Evolutionary conservation across 345 rosid genomes (phyloP).

Genomic region (Brassica juncea): DNA sequence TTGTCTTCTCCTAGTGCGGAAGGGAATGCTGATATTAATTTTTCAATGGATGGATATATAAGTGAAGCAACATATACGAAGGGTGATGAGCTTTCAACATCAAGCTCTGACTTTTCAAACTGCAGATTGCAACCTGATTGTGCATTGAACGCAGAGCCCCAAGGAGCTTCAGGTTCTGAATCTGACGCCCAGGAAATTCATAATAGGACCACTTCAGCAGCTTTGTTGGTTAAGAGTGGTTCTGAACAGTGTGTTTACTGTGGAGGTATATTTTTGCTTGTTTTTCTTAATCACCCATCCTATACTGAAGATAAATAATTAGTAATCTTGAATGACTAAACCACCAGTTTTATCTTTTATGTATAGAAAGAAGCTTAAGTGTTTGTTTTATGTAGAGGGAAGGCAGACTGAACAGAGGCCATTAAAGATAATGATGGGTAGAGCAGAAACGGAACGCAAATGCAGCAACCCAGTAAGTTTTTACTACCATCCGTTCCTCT

Average conservation of each 20-base stretch:
- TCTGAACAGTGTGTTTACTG: conserved; percentile 31
- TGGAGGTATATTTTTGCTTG: conserved; percentile 47
- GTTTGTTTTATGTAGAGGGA: conserved; percentile 48
- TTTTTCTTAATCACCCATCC: conserved; percentile 14
- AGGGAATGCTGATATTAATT: conserved; percentile 25
- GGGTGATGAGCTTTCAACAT: conserved; percentile 56
- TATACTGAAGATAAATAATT: conserved; percentile 8
- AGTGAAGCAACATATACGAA: conserved; percentile 47
- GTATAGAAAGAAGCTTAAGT: conserved; percentile 24
- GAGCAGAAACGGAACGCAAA: conserved; percentile 39
- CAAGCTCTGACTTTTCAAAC: conserved; percentile 52
- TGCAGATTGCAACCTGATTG: conserved; percentile 39
- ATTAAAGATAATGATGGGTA: conserved; percentile 41
- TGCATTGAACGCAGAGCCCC: conserved; percentile 28
- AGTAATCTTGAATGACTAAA: conserved; percentile 9
- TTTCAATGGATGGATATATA: conserved; percentile 41
- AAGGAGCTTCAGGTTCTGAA: conserved; percentile 28
- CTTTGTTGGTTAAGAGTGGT: conserved; percentile 45
- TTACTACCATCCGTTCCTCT: conserved; percentile 24
- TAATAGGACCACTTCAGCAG: conserved; percentile 28
- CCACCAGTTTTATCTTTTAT: conserved; percentile 2
- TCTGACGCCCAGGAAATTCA: conserved; percentile 38
- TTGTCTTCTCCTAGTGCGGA: conserved; percentile 42
- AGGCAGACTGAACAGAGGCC: conserved; percentile 38
- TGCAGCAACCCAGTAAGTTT: conserved; percentile 44